Conservation (phyloP, 495 filamentous ascomycete genomes). For the Talaromyces ruber region DNA sequence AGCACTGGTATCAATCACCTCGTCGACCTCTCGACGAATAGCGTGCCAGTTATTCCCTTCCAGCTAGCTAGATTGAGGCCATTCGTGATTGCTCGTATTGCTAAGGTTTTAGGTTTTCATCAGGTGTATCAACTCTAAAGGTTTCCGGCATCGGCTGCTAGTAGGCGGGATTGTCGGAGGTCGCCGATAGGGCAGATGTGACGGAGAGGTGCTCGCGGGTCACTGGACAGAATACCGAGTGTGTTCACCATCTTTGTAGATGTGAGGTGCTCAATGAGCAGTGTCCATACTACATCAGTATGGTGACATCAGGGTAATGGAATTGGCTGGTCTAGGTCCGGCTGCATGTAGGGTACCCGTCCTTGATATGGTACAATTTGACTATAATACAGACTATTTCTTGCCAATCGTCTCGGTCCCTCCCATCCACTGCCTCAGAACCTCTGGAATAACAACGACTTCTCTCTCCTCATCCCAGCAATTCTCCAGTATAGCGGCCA, state of each 20-base stretch:
- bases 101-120: neutral
- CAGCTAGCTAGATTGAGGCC: neutral
- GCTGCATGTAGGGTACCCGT: neutral
- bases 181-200: neutral
- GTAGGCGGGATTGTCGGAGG: neutral
- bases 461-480: constrained; percentile 65
- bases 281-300: neutral
- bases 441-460: constrained; percentile 65
- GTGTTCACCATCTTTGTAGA: neutral
- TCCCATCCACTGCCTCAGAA: constrained; percentile 74
- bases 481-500: constrained; percentile 90
- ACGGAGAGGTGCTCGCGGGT: neutral
- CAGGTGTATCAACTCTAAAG: neutral
- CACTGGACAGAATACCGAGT: no score
- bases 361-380: neutral
- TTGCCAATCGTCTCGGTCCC: constrained; percentile 56
- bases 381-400: neutral
- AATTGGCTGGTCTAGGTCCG: no score
- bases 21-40: neutral
- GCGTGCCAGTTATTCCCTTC: neutral
- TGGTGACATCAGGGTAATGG: no score
- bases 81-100: neutral
- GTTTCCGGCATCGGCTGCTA: neutral
- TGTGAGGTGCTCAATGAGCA: neutral
- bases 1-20: neutral